Evolutionary conservation across 2,329 filamentous ascomycete genomes (phyloP).

Genomic region (Aspergillus jensenii): DNA sequence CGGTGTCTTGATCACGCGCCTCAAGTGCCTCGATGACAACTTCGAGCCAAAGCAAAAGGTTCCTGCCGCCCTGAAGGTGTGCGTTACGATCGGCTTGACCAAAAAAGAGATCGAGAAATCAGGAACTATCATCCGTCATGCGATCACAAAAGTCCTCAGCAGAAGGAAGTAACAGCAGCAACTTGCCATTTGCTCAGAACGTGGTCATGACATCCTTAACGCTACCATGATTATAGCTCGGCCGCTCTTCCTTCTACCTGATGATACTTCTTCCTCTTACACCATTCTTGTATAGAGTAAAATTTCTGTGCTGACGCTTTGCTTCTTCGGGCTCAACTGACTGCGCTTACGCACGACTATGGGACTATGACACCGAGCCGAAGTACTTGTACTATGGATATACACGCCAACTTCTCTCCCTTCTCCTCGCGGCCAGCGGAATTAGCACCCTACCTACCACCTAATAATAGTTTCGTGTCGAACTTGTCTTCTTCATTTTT

Average conservation of each 20-base stretch:
- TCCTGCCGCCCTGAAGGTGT: slow-evolving; percentile 85
- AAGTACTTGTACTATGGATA: background rate
- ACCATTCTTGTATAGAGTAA: slow-evolving; percentile 17
- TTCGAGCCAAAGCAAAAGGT: slow-evolving; percentile 66
- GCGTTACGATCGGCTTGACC: slow-evolving; percentile 79
- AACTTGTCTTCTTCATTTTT: background rate
- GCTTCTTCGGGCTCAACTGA: background rate
- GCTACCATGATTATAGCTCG: slow-evolving; percentile 13
- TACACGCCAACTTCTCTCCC: background rate
- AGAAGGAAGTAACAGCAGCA: slow-evolving; percentile 44
- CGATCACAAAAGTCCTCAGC: slow-evolving; percentile 87
- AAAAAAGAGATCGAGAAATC: slow-evolving; percentile 97
- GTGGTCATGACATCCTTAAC: slow-evolving; percentile 16
- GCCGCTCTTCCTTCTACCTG: slow-evolving; percentile 4
- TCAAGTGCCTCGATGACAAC: slow-evolving; percentile 74
- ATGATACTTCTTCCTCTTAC: slow-evolving; percentile 4
- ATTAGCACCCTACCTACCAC: background rate
- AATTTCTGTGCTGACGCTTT: background rate
- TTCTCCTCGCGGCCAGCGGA: slow-evolving; percentile 2
- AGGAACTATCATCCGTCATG: slow-evolving; percentile 81
- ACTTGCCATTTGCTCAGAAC: slow-evolving; percentile 12
- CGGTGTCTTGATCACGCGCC: slow-evolving; percentile 81
- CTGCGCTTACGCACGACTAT: background rate
- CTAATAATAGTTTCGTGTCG: background rate
- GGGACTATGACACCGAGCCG: background rate